Evolutionary conservation across 306 rosid genomes (phyloP).

Genomic region (Abrus precatorius): DNA sequence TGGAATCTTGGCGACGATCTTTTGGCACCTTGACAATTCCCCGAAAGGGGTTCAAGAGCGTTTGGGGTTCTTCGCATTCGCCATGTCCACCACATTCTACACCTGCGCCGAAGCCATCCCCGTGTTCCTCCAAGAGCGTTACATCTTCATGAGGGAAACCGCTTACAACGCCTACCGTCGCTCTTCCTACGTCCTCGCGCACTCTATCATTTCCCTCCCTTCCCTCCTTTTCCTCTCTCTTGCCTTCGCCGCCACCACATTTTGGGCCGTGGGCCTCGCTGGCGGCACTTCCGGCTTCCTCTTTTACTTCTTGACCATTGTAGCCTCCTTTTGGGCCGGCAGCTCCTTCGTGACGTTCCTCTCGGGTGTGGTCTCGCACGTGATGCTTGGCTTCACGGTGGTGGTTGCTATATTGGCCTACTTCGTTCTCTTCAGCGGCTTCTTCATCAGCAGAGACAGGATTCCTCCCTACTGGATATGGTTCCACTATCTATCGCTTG

Average conservation of each 20-base stretch:
- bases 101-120: slow-evolving; percentile 96
- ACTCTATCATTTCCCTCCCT: slow-evolving; percentile 75
- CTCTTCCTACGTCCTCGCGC: slow-evolving; percentile 84
- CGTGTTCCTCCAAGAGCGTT: slow-evolving; percentile 86
- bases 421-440: slow-evolving; percentile 86
- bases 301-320: slow-evolving; percentile 64
- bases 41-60: slow-evolving; percentile 84
- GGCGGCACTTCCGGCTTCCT: slow-evolving; percentile 69
- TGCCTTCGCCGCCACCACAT: slow-evolving; percentile 73
- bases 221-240: slow-evolving; percentile 71
- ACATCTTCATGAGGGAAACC: slow-evolving; percentile 98
- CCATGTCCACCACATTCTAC: slow-evolving; percentile 94
- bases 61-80: slow-evolving; percentile 88
- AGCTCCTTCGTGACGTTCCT: slow-evolving; percentile 89
- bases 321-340: slow-evolving; percentile 86
- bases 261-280: slow-evolving; percentile 83
- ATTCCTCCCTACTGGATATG: slow-evolving; percentile 88
- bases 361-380: slow-evolving; percentile 82
- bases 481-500: slow-evolving; percentile 88
- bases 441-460: slow-evolving; percentile 78
- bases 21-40: slow-evolving; percentile 72
- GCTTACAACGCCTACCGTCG: slow-evolving; percentile 94
- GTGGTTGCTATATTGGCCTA: slow-evolving; percentile 91
- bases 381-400: slow-evolving; percentile 86
- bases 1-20: slow-evolving; percentile 76